These are phyloP conservation scores for Rhodosporidiobolus odoratus DNA, from an alignment of 768 basidiomycete species.

Conservation along the genomic window DNA sequence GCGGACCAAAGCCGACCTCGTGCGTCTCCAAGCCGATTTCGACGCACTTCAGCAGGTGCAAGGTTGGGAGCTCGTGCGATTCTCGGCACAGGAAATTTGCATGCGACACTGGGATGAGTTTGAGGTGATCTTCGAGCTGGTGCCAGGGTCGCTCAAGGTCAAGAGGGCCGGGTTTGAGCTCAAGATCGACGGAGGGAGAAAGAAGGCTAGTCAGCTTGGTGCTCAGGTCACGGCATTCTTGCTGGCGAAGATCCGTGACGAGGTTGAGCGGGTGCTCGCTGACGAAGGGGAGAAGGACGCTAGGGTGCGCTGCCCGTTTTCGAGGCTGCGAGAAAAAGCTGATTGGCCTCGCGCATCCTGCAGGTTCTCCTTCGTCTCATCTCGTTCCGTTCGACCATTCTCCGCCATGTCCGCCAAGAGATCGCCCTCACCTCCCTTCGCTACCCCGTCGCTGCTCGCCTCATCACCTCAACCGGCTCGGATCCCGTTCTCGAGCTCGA, in stretches of 20 bases:
- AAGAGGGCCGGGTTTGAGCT: not conserved
- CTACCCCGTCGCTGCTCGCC: constrained; percentile 6
- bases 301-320: not conserved
- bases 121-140: constrained; percentile 19
- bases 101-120: constrained; percentile 36
- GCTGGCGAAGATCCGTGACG: constrained; percentile 3
- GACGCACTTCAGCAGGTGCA: constrained; percentile 38
- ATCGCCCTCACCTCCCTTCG: constrained; percentile 13
- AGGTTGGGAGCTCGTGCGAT: constrained; percentile 35
- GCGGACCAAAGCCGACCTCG: constrained; percentile 38
- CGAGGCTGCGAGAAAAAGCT: not conserved
- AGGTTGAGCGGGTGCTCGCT: not conserved
- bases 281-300: constrained; percentile 1
- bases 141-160: not conserved
- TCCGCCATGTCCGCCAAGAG: constrained; percentile 26
- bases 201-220: not conserved
- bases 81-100: constrained; percentile 1
- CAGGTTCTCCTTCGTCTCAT: constrained; percentile 17
- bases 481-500: not conserved
- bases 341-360: not conserved
- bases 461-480: not conserved
- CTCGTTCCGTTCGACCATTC: not conserved
- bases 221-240: constrained; percentile 21
- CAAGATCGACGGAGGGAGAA: not conserved
- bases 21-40: constrained; percentile 39